Conservation (phyloP, 208 protist genomes). For the Acanthamoeba royreba region DNA sequence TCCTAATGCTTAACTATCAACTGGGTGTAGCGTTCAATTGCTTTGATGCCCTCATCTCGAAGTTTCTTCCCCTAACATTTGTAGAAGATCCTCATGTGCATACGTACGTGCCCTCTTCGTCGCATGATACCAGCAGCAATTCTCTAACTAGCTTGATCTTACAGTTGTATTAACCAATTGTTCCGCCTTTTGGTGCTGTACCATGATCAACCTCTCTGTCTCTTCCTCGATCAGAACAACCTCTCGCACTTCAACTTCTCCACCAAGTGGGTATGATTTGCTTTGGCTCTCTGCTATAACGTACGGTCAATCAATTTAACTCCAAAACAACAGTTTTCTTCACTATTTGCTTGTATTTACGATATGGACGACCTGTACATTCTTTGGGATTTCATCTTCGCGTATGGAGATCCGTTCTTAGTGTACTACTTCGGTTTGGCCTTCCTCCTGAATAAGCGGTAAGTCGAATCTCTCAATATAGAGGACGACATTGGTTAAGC, state of each 20-base stretch:
- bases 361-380: background rate
- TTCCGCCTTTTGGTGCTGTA: constrained; percentile 24
- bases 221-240: background rate
- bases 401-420: background rate
- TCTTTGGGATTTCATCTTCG: background rate
- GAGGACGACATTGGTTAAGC: background rate
- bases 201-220: background rate
- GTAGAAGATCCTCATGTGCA: background rate
- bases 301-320: background rate
- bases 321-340: background rate
- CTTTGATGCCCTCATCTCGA: background rate
- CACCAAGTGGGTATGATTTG: background rate
- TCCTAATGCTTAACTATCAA: background rate
- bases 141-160: too few relatives aligned
- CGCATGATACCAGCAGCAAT: background rate
- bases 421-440: background rate
- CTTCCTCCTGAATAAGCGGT: background rate
- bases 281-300: background rate
- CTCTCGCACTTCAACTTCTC: background rate
- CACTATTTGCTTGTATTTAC: background rate
- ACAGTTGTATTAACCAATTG: constrained; percentile 24
- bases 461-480: background rate
- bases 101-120: background rate
- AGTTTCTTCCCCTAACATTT: background rate
- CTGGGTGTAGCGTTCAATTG: background rate